Evolutionary conservation across 371 early-diverging fungal species (phyloP), one percentile per base, ranked within the genome.

Genomic region (Apophysomyces variabilis): DNA sequence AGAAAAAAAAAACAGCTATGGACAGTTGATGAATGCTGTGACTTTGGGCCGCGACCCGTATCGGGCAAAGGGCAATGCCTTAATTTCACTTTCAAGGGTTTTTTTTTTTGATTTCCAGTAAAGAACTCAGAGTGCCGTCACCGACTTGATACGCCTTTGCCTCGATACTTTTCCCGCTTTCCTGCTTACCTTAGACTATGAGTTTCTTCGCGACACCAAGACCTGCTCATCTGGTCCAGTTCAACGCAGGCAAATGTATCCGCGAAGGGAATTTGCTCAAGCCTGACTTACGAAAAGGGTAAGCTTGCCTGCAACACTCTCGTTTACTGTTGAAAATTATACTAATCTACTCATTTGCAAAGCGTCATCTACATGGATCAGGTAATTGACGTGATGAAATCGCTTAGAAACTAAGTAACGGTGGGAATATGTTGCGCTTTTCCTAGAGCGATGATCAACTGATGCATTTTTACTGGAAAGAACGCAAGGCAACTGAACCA

Each of bases 391-490:
- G 3, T n/a, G 32, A 26, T 26, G 32, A 26, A 26, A 26, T 26
- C 32, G 3, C 32, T 26, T 26, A 3, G 32, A 26, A 26, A 26
- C 32, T 26, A 26, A 26, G 3, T 26, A 26, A 26, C 32, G 32
- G 3, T 18, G 32, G 32, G 32, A 26, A 26, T 3, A 26, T 26
- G 32, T 2, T 26, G 32, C 32, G 32, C 32, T 26, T 44, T 21
- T 5, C 16, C 16, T 67, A 81, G 76, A 83, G 85, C 13, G 89
- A 89, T 38, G 92, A 92, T 60, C 85, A 85, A 41, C 66, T 93
- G 58, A 71, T 90, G 77, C 90, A 90, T 61, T 90, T 93, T 57
- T 90, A 84, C 68, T 93, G 94, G 94, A 89, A 88, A 65, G 89
- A 90, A 61, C 78, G 87, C 62, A 78, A 80, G 59, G 60, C 61